These are phyloP conservation scores for Dictyophora rubrovolvata DNA, from an alignment of 768 basidiomycete species.

Conservation along the genomic window DNA sequence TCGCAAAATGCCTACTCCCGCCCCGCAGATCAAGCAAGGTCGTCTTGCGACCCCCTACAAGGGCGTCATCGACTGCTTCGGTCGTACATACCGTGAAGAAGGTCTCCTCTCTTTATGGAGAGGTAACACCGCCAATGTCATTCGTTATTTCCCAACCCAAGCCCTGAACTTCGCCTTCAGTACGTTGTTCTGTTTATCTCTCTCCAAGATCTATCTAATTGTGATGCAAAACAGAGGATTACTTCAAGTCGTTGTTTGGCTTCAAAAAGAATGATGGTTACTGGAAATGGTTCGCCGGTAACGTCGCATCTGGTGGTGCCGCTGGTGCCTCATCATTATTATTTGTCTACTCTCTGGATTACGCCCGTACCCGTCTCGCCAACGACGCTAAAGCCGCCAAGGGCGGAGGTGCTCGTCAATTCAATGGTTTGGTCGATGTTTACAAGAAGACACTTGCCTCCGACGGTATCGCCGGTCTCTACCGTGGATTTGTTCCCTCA, in stretches of 20 bases:
- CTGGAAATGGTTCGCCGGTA: slow-evolving; percentile 97
- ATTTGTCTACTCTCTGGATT: slow-evolving; percentile 99
- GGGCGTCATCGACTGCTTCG: slow-evolving; percentile 88
- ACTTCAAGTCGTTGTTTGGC: slow-evolving; percentile 97
- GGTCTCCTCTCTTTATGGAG: slow-evolving; percentile 94
- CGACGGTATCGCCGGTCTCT: slow-evolving; percentile 97
- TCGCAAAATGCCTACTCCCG: background rate
- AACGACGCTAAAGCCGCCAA: slow-evolving; percentile 96
- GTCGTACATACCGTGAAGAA: slow-evolving; percentile 89
- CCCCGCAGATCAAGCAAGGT: slow-evolving; percentile 89
- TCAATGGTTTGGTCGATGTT: slow-evolving; percentile 97
- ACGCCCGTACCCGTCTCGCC: slow-evolving; percentile 98
- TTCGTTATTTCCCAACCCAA: slow-evolving; percentile 99
- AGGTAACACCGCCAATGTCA: slow-evolving; percentile 99
- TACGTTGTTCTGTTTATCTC: slow-evolving; percentile 32
- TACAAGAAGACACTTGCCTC: slow-evolving; percentile 96
- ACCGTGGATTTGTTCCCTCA: slow-evolving; percentile 98
- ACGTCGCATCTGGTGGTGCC: slow-evolving; percentile 96
- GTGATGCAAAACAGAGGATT: slow-evolving; percentile 59
- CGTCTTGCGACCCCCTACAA: slow-evolving; percentile 95
- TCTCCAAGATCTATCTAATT: background rate
- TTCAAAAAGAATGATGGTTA: slow-evolving; percentile 98
- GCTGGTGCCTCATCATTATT: slow-evolving; percentile 98
- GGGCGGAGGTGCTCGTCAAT: slow-evolving; percentile 87
- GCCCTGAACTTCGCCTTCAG: slow-evolving; percentile 99